These are phyloP conservation scores for Penicillium fimorum DNA, from an alignment of 495 filamentous ascomycete genomes.

Conservation along the genomic window DNA sequence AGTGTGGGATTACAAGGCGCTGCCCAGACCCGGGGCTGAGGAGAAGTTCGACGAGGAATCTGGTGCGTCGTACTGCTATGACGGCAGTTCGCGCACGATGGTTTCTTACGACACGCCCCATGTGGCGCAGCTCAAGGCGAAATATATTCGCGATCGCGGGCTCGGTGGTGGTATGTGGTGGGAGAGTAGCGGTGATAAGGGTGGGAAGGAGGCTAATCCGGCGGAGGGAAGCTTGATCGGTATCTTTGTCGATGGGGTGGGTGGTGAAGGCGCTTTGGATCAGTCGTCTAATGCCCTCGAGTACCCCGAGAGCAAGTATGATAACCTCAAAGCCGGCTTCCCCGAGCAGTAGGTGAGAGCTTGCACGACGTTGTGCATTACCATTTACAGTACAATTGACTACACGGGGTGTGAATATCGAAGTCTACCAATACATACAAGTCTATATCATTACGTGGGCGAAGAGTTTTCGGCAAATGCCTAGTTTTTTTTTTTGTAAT, in stretches of 20 bases:
- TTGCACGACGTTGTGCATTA: background rate
- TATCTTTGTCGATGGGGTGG: slow-evolving; percentile 53
- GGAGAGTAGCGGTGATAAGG: slow-evolving; percentile 82
- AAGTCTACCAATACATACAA: background rate
- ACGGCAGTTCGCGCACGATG: slow-evolving; percentile 57
- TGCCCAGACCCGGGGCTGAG: slow-evolving; percentile 47
- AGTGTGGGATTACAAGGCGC: slow-evolving; percentile 75
- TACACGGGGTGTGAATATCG: background rate
- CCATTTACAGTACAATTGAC: background rate
- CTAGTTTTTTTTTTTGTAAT: slow-evolving; percentile 23
- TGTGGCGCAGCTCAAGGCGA: slow-evolving; percentile 60
- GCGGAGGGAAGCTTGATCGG: slow-evolving; percentile 62
- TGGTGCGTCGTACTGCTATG: slow-evolving; percentile 72
- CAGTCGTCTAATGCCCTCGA: slow-evolving; percentile 62
- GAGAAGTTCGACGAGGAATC: slow-evolving; percentile 39
- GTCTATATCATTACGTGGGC: slow-evolving; percentile 16
- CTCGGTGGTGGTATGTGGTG: slow-evolving; percentile 93
- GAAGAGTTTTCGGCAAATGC: slow-evolving; percentile 15
- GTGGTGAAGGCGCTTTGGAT: slow-evolving; percentile 52
- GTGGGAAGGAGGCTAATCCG: slow-evolving; percentile 36
- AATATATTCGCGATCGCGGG: slow-evolving; percentile 60
- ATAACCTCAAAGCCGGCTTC: slow-evolving; percentile 63
- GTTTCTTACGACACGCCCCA: slow-evolving; percentile 72
- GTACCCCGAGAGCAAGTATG: slow-evolving; percentile 77
- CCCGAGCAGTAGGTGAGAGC: slow-evolving; percentile 10